Percentiles rank a stretch among this genome's conserved stretches.
Evolutionary conservation across 495 filamentous ascomycete species (phyloP).

Genomic region (Terfezia boudieri): DNA sequence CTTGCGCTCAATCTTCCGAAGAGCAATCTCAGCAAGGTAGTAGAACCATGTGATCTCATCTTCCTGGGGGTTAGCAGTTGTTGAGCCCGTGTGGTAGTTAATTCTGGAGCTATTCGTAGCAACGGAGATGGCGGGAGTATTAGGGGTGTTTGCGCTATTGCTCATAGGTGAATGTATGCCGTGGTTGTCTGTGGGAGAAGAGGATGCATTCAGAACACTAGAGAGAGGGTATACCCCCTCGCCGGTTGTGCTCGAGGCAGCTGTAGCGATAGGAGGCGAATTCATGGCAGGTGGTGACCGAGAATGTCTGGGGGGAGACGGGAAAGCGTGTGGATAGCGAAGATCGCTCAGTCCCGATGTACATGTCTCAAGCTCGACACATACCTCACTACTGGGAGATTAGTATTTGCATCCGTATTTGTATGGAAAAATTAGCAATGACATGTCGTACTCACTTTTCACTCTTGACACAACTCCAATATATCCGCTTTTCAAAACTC

Average conservation of each 20-base stretch:
- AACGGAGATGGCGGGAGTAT: not conserved
- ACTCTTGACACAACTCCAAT: slow-evolving; percentile 16
- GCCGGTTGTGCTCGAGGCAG: not conserved
- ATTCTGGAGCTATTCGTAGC: not conserved
- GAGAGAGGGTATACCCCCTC: not conserved
- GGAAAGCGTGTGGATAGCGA: slow-evolving; percentile 16
- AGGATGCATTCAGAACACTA: not conserved
- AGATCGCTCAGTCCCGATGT: slow-evolving; percentile 13
- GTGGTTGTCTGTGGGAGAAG: not conserved
- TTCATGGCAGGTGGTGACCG: slow-evolving; percentile 9
- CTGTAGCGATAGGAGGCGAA: slow-evolving; percentile 6
- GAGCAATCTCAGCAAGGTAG: slow-evolving; percentile 21
- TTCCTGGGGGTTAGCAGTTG: slow-evolving; percentile 7
- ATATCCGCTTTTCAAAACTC: slow-evolving; percentile 14
- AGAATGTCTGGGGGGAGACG: slow-evolving; percentile 13
- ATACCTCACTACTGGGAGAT: slow-evolving; percentile 6
- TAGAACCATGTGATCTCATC: slow-evolving; percentile 20
- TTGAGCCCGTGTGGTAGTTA: not conserved
- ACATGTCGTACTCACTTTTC: slow-evolving; percentile 8
- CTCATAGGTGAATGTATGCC: not conserved
- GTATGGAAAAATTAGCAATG: not conserved
- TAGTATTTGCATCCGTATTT: slow-evolving; percentile 5
- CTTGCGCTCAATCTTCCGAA: slow-evolving; percentile 12
- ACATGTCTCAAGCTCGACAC: slow-evolving; percentile 13
- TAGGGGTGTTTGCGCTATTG: not conserved